phyloP scores from a whole-genome alignment of 331 rosid species.

The Erythrophleum ivorense region DNA sequence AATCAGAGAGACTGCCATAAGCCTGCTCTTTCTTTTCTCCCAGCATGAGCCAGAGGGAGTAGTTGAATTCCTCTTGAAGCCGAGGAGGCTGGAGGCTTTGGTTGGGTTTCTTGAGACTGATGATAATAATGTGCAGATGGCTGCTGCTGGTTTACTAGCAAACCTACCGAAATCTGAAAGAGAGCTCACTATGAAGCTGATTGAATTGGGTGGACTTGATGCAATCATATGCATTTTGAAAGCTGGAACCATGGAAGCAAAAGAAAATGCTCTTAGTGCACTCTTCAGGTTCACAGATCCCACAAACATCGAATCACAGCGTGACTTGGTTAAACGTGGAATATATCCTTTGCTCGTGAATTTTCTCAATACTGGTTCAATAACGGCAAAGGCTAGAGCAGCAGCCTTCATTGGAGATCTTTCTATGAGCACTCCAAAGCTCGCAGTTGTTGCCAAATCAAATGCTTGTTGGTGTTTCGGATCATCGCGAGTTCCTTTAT shows the following conservation, averaged over 20 bases:
- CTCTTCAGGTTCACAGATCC: constrained; percentile 93
- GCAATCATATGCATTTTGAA: constrained; percentile 70
- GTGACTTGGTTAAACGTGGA: constrained; percentile 63
- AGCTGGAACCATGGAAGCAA: constrained; percentile 71
- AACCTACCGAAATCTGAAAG: constrained; percentile 79
- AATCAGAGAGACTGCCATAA: constrained; percentile 66
- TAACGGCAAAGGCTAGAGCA: constrained; percentile 83
- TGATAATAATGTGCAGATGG: constrained; percentile 72
- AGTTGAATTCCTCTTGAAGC: constrained; percentile 80
- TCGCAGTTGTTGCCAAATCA: constrained; percentile 51
- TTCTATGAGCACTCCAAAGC: constrained; percentile 69
- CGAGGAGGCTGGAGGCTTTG: constrained; percentile 84
- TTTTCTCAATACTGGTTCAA: constrained; percentile 59
- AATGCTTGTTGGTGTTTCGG: constrained; percentile 59
- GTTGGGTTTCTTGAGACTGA: constrained; percentile 77
- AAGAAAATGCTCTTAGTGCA: constrained; percentile 85
- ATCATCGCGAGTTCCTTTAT: constrained; percentile 50
- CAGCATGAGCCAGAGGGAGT: constrained; percentile 84
- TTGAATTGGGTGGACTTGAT: constrained; percentile 67
- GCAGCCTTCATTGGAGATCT: constrained; percentile 87
- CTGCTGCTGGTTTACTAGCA: constrained; percentile 86
- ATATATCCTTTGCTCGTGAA: constrained; percentile 74
- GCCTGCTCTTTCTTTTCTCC: constrained; percentile 75
- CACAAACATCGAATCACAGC: constrained; percentile 64
- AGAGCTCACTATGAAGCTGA: constrained; percentile 61